Evolutionary conservation across 345 rosid genomes (phyloP).

Genomic region (Eucalyptus pauciflora): DNA sequence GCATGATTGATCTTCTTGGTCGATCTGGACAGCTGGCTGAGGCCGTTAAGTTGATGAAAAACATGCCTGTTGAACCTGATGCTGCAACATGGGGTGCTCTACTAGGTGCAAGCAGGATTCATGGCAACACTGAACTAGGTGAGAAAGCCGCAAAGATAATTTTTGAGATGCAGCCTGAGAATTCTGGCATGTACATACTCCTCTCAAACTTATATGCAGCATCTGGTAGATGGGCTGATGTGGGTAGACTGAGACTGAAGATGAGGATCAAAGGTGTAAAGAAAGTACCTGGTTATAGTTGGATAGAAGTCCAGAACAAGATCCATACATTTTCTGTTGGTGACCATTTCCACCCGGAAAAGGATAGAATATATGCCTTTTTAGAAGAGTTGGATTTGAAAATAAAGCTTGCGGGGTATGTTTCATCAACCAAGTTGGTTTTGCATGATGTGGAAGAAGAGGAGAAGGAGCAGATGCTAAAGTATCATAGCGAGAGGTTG

Average conservation of each 20-base stretch:
- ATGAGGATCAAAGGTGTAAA: conserved; percentile 13
- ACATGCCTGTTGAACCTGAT: conserved; percentile 19
- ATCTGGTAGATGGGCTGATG: conserved; percentile 15
- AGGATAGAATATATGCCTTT: conserved; percentile 10
- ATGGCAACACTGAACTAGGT: conserved; percentile 18
- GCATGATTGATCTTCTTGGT: conserved; percentile 23
- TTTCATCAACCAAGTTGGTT: conserved; percentile 9
- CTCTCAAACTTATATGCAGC: conserved; percentile 20
- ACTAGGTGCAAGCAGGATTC: conserved; percentile 17
- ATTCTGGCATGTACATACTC: conserved; percentile 18
- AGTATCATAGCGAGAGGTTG: conserved; percentile 19
- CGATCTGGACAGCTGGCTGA: conserved; percentile 14
- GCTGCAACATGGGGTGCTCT: conserved; percentile 24
- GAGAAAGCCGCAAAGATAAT: conserved; percentile 18
- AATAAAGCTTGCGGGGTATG: conserved; percentile 18
- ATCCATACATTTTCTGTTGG: conserved; percentile 19
- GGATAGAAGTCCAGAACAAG: conserved; percentile 17
- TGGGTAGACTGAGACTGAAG: conserved; percentile 11
- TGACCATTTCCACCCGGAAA: conserved; percentile 16
- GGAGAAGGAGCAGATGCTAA: conserved; percentile 19
- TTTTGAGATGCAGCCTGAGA: conserved; percentile 22
- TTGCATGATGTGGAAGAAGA: conserved; percentile 13
- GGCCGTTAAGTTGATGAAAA: conserved; percentile 10
- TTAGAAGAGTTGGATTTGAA: conserved; percentile 5
- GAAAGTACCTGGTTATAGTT: conserved; percentile 19